phyloP scores from a whole-genome alignment of 139 green algal species.

The Micromonas pusilla region DNA sequence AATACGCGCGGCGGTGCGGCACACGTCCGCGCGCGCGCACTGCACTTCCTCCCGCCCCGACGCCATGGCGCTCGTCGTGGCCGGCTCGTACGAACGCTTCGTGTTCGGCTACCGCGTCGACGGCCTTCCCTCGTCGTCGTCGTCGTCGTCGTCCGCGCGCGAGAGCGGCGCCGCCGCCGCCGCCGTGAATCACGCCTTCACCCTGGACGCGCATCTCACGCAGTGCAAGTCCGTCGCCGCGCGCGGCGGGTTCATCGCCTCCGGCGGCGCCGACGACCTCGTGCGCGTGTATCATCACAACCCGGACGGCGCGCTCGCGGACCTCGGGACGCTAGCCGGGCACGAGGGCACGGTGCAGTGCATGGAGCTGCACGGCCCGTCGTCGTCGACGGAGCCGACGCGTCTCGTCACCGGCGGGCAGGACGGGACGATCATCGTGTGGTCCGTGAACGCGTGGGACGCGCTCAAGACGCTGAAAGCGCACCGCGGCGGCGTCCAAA shows the following conservation, averaged over 20 bases:
- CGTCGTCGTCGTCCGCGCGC: no score
- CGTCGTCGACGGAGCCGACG: not conserved
- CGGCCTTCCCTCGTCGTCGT: not conserved
- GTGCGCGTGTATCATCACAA: slow-evolving; percentile 17
- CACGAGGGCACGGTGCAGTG: not conserved
- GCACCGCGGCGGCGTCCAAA: not conserved
- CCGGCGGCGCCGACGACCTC: not conserved
- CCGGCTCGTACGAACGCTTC: slow-evolving; percentile 21
- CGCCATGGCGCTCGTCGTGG: not conserved
- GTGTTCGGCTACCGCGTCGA: slow-evolving; percentile 9
- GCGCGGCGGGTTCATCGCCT: not conserved
- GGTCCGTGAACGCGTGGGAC: slow-evolving; percentile 1
- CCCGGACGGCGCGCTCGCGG: not conserved
- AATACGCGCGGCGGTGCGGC: no score
- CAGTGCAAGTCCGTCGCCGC: not conserved
- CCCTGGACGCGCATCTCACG: not conserved
- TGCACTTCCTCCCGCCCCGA: no score
- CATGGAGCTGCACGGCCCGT: not conserved
- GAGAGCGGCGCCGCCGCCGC: not conserved
- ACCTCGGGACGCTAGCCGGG: not conserved
- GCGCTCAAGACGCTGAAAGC: slow-evolving; percentile 12
- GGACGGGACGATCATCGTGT: slow-evolving; percentile 1
- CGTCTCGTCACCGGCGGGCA: not conserved
- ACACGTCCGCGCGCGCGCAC: no score
- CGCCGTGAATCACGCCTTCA: not conserved